phyloP scores from a whole-genome alignment of 495 filamentous ascomycete species.

The Penicillium bialowiezense region DNA sequence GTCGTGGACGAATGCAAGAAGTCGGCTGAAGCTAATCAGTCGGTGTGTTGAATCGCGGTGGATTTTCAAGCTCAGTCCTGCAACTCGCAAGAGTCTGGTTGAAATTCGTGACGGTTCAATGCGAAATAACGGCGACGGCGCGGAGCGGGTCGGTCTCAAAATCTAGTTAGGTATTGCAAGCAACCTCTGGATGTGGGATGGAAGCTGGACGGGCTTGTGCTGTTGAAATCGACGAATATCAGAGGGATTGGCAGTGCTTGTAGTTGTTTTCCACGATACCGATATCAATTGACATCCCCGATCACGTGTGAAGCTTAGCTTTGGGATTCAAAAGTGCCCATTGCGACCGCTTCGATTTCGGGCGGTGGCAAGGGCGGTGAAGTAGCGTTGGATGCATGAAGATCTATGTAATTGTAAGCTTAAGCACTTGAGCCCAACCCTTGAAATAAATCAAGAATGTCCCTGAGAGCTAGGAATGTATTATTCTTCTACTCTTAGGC shows the following conservation, averaged over 20 bases:
- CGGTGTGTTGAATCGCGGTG: neutral
- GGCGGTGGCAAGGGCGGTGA: neutral
- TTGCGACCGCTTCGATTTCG: neutral
- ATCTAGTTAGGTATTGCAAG: neutral
- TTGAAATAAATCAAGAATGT: too few relatives aligned
- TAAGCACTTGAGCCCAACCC: too few relatives aligned
- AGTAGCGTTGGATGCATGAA: too few relatives aligned
- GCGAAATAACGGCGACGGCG: neutral
- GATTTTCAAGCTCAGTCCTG: neutral
- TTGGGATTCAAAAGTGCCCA: neutral
- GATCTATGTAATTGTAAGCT: too few relatives aligned
- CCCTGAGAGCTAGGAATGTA: too few relatives aligned
- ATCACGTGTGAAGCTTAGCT: constrained; percentile 10
- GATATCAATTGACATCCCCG: constrained; percentile 6
- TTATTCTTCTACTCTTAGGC: too few relatives aligned
- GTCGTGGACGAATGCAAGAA: too few relatives aligned
- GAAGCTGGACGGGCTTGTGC: neutral
- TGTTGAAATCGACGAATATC: neutral
- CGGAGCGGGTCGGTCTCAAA: neutral
- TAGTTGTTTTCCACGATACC: constrained; percentile 6
- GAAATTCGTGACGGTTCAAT: neutral
- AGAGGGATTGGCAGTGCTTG: neutral
- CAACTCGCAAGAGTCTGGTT: neutral
- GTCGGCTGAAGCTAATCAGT: too few relatives aligned
- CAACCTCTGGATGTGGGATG: neutral